Percentiles rank a stretch among this genome's conserved stretches.
Evolutionary conservation across 1,284 basidiomycete genomes (phyloP).

Genomic region (Cryptococcus sp.): DNA sequence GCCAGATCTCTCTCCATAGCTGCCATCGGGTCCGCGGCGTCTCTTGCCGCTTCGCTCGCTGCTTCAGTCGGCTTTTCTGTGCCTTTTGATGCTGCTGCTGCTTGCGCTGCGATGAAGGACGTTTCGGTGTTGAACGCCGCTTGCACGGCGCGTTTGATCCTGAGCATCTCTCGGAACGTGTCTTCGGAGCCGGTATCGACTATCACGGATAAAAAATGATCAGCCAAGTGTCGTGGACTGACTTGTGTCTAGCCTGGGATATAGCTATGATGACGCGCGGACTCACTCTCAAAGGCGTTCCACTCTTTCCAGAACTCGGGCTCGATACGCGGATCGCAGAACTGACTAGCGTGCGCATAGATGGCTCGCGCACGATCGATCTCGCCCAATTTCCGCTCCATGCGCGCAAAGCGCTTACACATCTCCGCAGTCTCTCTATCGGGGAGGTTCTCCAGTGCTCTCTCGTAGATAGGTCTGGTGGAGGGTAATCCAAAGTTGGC

Average conservation of each 20-base stretch:
- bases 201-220: constrained; percentile 3
- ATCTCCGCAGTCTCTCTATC: constrained; percentile 95
- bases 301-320: constrained; percentile 94
- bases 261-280: background rate
- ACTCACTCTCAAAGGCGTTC: constrained; percentile 84
- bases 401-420: constrained; percentile 91
- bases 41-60: constrained; percentile 50
- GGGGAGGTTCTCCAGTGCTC: constrained; percentile 89
- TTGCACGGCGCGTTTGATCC: constrained; percentile 97
- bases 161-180: constrained; percentile 97
- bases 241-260: background rate
- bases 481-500: constrained; percentile 94
- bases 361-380: constrained; percentile 96
- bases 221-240: constrained; percentile 11
- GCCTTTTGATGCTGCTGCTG: constrained; percentile 62
- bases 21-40: constrained; percentile 61
- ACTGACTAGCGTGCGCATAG: constrained; percentile 96
- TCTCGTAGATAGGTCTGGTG: constrained; percentile 94
- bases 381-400: constrained; percentile 97
- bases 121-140: constrained; percentile 95
- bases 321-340: constrained; percentile 91
- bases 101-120: constrained; percentile 82
- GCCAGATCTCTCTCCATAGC: constrained; percentile 64
- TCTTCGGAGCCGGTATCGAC: constrained; percentile 96
- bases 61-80: constrained; percentile 43